Base-by-base conservation (phyloP, 1,139 yeast genomes). In the Debaryomyces robertsiae region DNA sequence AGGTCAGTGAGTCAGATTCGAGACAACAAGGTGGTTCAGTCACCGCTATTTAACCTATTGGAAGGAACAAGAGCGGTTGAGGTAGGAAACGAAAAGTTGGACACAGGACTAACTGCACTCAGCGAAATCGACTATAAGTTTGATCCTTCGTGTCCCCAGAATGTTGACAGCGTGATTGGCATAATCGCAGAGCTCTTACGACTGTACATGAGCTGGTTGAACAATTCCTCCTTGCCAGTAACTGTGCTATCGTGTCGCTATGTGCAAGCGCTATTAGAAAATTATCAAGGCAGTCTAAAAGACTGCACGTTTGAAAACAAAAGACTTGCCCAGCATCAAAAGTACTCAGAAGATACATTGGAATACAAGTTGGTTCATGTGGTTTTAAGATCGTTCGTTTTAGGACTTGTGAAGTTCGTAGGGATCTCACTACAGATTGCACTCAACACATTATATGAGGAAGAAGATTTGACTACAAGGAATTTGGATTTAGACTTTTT, bases 11-110 rank as follows among this genome's bases (percentile, higher is more conserved):
- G 48, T 9, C 46, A 47, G 4, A 57, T 79, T 31, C 53, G 60
- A 25, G 63, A 69, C 25, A 55, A 58, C 28, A 66, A 66, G 34
- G 81, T 85, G 14, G 73, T 79, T 3, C 79, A 79, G 51, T 70
- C 76, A 2, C 69, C 75, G 0, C 57, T 61, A 28, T 84, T 84
- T 58, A 77, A 82, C 45, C 60, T 84, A 28, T 68, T 84, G 41
- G 88, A 83, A 52, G 91, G 91, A 0, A 83, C 94, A 0, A 77
- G 87, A 50, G 90, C 94, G 0, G 61, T 84, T 40, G 94, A 85
- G 55, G 73, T 81, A 4, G 63, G 74, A 41, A 84, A 84, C 52
- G 63, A 69, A n/a, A 75, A 73, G 44, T 61, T 85, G 34, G 94
- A 85, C 50, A 79, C 93, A 0, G 81, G 83, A 1, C 50, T 82